phyloP scores from a whole-genome alignment of 176 grass and related monocot species.

The Puya raimondii region DNA sequence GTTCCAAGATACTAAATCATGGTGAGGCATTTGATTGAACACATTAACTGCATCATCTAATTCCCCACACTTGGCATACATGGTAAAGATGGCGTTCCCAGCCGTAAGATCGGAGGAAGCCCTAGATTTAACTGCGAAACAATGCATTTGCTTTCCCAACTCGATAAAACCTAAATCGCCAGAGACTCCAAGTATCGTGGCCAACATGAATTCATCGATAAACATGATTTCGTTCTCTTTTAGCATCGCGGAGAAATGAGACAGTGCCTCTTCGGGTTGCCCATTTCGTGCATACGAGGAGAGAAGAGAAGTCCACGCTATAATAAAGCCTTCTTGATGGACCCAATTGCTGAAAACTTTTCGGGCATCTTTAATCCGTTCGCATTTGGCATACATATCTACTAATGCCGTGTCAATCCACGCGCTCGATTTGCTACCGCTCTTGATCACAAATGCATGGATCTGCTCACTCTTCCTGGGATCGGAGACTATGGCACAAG shows the following conservation, averaged over 20 bases:
- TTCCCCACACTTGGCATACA: slow-evolving; percentile 57
- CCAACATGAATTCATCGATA: slow-evolving; percentile 46
- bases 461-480: slow-evolving; percentile 53
- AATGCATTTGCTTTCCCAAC: slow-evolving; percentile 53
- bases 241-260: slow-evolving; percentile 34
- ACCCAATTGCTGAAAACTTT: slow-evolving; percentile 37
- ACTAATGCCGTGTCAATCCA: slow-evolving; percentile 61
- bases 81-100: slow-evolving; percentile 45
- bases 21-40: slow-evolving; percentile 39
- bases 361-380: slow-evolving; percentile 32
- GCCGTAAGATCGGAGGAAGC: slow-evolving; percentile 27
- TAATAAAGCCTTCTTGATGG: slow-evolving; percentile 38
- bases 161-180: slow-evolving; percentile 39
- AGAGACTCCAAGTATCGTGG: slow-evolving; percentile 46
- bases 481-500: slow-evolving; percentile 49
- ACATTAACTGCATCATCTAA: slow-evolving; percentile 28
- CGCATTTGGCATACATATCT: slow-evolving; percentile 50
- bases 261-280: slow-evolving; percentile 38
- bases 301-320: slow-evolving; percentile 57
- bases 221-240: slow-evolving; percentile 12
- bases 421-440: slow-evolving; percentile 33
- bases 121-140: slow-evolving; percentile 44
- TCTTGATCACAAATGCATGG: slow-evolving; percentile 51
- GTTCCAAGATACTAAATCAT: slow-evolving; percentile 60
- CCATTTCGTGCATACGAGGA: slow-evolving; percentile 37